Base-by-base conservation (phyloP, 139 green algal genomes). In the Chlamydomonas incerta region DNA sequence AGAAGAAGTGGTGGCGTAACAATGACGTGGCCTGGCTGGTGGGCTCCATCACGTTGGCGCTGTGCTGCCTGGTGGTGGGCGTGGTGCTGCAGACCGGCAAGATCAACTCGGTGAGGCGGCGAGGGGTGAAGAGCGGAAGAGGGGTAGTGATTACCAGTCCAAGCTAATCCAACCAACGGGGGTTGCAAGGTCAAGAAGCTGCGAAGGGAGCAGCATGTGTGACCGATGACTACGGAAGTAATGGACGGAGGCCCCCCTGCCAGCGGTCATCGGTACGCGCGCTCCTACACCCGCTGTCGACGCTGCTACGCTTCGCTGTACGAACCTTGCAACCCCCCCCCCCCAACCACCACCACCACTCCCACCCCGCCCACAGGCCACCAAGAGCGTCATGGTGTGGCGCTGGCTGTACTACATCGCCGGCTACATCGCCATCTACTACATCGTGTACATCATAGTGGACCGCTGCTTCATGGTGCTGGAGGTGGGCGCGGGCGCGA, bases 351-450 rank as follows among this genome's bases (percentile, higher is more conserved):
- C n/a, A n/a, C n/a, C n/a, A n/a, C n/a, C n/a, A n/a, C n/a, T n/a
- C n/a, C n/a, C n/a, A n/a, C n/a, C 41, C 41, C 8, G 41, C 41
- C 41, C 35, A 14, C 72, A 80, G 72, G 50, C 29, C 26, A 31
- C 50, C 26, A 33, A 34, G 20, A 13, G 65, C 41, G 50, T 33
- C 1, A 18, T 69, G 75, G 34, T 62, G 9, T 82, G 62, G 11
- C 60, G 60, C 24, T 82, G 75, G 75, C 41, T 82, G 35, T 82
- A 82, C 75, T 72, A 72, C 28, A 37, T 62, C 5, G 60, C 75
- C 11, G 75, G 58, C 18, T 71, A 35, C 75, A 35, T 82, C 26
- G 50, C 60, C 37, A 72, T 72, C 60, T 82, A 82, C 35, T 82
- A 62, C 60, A 9, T 29, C 24, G n/a, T 82, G 4, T 82, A 47